Evolutionary conservation across 169 alveolate species (phyloP).

Genomic region (Eimeria necatrix): DNA sequence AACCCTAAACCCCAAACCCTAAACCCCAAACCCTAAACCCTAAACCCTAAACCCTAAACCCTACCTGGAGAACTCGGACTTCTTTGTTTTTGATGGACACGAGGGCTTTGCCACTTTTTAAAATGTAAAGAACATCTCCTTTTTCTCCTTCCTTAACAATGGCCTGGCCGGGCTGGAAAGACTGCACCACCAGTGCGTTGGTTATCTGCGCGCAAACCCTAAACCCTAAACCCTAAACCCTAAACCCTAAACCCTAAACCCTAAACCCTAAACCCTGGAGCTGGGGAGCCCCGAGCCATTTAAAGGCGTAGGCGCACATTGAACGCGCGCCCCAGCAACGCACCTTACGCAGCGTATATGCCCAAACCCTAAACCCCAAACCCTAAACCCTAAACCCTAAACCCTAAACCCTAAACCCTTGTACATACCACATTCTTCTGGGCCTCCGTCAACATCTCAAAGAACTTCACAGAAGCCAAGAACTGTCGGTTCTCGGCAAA

Average conservation of each 20-base stretch:
- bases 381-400: constrained; percentile 77
- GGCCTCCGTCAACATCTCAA: constrained; percentile 92
- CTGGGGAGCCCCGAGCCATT: no score
- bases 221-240: constrained; percentile 3
- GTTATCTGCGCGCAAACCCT: constrained; percentile 86
- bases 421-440: constrained; percentile 89
- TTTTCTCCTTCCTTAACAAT: constrained; percentile 95
- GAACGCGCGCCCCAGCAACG: no score
- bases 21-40: not conserved
- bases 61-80: constrained; percentile 86
- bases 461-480: constrained; percentile 93
- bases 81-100: constrained; percentile 90
- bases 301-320: no score
- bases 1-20: not conserved
- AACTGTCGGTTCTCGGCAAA: constrained; percentile 93
- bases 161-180: constrained; percentile 88
- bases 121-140: constrained; percentile 94
- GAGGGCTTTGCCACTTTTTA: constrained; percentile 94
- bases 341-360: not conserved
- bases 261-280: not conserved
- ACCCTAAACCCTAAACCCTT: constrained; percentile 10
- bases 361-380: constrained; percentile 71
- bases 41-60: constrained; percentile 36
- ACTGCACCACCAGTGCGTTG: constrained; percentile 92
- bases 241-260: constrained; percentile 12